These are phyloP conservation scores for Gossypium mustelinum DNA, from an alignment of 345 rosid genomes.

Conservation along the genomic window DNA sequence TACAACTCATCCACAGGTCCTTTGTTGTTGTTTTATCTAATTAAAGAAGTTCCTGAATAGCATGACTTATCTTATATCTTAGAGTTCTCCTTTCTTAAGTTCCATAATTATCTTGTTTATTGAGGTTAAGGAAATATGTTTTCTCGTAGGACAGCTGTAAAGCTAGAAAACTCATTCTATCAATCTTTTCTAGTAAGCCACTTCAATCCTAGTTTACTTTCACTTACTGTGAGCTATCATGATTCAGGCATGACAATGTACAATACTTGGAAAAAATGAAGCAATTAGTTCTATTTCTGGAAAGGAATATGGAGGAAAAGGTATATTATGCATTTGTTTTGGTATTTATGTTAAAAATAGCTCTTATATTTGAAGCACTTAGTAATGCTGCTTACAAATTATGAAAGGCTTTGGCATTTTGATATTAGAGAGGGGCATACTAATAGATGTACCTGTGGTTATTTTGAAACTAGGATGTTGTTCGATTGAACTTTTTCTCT, in stretches of 20 bases:
- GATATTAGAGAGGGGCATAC: constrained; percentile 2
- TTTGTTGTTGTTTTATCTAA: neutral
- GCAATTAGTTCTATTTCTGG: constrained; percentile 79
- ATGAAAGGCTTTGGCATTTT: neutral
- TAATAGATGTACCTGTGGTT: neutral
- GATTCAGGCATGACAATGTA: constrained; percentile 88
- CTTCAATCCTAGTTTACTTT: constrained; percentile 19
- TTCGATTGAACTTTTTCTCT: constrained; percentile 70
- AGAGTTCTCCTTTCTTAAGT: neutral
- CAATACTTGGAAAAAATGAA: constrained; percentile 84
- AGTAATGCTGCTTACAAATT: neutral
- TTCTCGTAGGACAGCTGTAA: constrained; percentile 12
- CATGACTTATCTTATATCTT: constrained; percentile 7
- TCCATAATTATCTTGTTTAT: constrained; percentile 8
- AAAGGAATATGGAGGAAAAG: constrained; percentile 76
- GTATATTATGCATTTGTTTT: constrained; percentile 29
- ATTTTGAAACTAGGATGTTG: constrained; percentile 46
- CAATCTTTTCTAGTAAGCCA: neutral
- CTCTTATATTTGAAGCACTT: neutral
- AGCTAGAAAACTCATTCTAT: constrained; percentile 13
- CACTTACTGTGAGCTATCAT: constrained; percentile 25
- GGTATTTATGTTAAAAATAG: neutral
- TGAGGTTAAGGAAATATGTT: constrained; percentile 2
- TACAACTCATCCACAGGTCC: neutral
- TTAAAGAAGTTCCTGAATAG: neutral